Conservation (phyloP, 441 rosid species). For the Erysimum pusillum region DNA sequence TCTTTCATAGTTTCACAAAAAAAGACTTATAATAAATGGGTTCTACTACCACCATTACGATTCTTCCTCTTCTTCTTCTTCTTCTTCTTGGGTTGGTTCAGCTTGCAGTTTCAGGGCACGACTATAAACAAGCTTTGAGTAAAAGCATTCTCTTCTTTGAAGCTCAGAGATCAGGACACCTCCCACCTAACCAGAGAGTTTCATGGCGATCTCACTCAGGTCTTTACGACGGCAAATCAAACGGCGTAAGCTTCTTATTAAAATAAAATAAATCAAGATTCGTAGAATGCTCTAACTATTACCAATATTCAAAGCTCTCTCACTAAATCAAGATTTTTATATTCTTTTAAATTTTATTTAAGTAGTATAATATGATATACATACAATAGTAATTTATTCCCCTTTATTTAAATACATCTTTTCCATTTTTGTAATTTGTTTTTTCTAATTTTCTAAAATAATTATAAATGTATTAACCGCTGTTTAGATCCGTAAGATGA, state of each 20-base stretch:
- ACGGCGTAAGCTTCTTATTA: slow-evolving; percentile 66
- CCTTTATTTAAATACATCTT: neutral
- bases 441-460: neutral
- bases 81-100: slow-evolving; percentile 59
- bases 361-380: neutral
- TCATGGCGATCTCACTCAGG: slow-evolving; percentile 91
- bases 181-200: slow-evolving; percentile 87
- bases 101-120: slow-evolving; percentile 69
- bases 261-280: neutral
- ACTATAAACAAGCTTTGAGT: slow-evolving; percentile 82
- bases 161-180: slow-evolving; percentile 94
- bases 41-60: slow-evolving; percentile 19
- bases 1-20: slow-evolving; percentile 1
- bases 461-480: neutral
- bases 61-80: slow-evolving; percentile 38
- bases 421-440: neutral
- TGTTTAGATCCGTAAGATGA: neutral
- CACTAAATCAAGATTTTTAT: neutral
- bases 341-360: neutral
- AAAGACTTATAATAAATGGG: slow-evolving; percentile 23
- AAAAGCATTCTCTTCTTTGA: slow-evolving; percentile 96
- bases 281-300: neutral
- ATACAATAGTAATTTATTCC: neutral
- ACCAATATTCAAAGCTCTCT: neutral
- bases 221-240: slow-evolving; percentile 87